Base-by-base conservation (phyloP, 2,329 filamentous ascomycete genomes). In the Cercospora citrullina region DNA sequence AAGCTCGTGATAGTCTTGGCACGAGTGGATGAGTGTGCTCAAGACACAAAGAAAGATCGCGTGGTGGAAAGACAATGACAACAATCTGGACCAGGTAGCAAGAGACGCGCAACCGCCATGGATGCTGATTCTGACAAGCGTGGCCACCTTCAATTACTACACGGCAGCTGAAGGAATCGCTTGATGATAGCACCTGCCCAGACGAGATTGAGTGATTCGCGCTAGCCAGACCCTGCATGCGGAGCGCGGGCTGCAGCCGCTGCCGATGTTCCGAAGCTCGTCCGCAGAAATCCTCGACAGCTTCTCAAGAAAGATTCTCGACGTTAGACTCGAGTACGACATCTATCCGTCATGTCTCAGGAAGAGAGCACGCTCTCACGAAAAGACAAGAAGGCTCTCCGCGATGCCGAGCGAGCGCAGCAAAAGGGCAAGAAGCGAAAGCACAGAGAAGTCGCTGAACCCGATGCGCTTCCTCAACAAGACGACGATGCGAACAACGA, bases 321-420 rank as follows among this genome's bases (percentile, higher is more conserved):
- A 39, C 16, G n/a, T n/a, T n/a, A 18, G 87, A 96, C 77, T 91
- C 92, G 48, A 12, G 79, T 59, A 1, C 18, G 7, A 23, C 26
- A 65, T 7, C 26, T 36, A 30, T 30, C 55, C 30, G 31, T n/a
- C 23, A 71, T 77, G 76, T 76, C 76, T 63, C 61, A 73, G 67
- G 76, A 76, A 8, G 68, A 65, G 10, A 70, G 65, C 21, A 53
- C 66, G 1, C 58, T 75, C 8, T 75, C 72, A 10, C 68, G 75
- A 60, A 79, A 79, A 67, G 76, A 77, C 51, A 79, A 77, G 72
- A 78, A 78, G 62, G 77, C 76, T 18, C 74, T 75, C 53, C 69
- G 78, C 59, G 77, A 79, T 63, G 76, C 77, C 26, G 77, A 79
- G 69, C 69, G 78, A 63, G 51, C 51, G 53, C 70, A 72, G 48